Percentiles rank a stretch among this genome's conserved stretches.
Conservation (phyloP, 495 filamentous ascomycete species). For the Hypomontagnella monticulosa region DNA sequence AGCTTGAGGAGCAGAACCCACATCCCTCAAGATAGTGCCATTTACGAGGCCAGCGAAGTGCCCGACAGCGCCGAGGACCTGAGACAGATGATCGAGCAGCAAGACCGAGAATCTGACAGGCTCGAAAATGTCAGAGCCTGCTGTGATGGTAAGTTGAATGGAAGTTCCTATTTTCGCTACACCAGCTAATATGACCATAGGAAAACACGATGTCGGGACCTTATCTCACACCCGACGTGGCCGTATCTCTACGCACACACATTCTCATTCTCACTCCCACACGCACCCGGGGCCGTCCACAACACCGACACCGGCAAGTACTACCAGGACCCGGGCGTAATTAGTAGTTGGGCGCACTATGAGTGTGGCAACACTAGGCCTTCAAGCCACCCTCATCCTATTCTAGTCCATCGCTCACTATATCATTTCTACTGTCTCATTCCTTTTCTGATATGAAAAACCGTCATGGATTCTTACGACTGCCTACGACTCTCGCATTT, state of each 20-base stretch:
- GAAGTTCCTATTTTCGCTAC: neutral
- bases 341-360: constrained; percentile 29
- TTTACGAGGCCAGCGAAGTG: constrained; percentile 76
- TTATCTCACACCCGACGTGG: constrained; percentile 57
- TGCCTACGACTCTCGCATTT: constrained; percentile 41
- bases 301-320: constrained; percentile 47
- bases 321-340: constrained; percentile 47
- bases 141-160: constrained; percentile 82
- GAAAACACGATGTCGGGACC: constrained; percentile 77
- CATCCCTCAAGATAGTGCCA: constrained; percentile 57
- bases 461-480: constrained; percentile 42
- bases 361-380: constrained; percentile 3
- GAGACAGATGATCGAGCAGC: constrained; percentile 74
- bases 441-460: constrained; percentile 39
- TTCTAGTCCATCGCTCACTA: constrained; percentile 51
- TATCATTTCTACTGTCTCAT: constrained; percentile 39
- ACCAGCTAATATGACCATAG: constrained; percentile 54
- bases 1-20: constrained; percentile 59
- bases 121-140: constrained; percentile 96
- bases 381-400: constrained; percentile 27
- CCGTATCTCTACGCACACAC: constrained; percentile 41
- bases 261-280: constrained; percentile 40
- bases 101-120: constrained; percentile 76
- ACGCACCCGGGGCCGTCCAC: constrained; percentile 50
- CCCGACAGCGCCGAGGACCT: constrained; percentile 85